Evolutionary conservation across 495 filamentous ascomycete genomes (phyloP), one percentile per base, ranked within the genome.

Genomic region (Aspergillus ostianus): DNA sequence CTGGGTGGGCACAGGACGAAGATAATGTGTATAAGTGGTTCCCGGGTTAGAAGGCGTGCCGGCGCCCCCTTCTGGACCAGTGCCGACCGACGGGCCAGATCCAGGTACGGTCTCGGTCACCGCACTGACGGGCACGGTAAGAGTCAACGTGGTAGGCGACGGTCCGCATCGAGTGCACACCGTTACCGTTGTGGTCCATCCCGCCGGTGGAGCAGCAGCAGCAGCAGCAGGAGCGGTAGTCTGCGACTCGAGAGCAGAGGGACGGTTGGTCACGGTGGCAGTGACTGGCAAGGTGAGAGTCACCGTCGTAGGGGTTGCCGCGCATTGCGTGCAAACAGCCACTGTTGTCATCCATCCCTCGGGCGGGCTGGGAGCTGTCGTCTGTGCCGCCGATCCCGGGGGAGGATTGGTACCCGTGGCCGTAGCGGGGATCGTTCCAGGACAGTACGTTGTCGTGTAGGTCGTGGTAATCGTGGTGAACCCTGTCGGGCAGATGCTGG

Each of bases 281-380:
- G 60, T 30, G 44, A 51, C 55, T 27, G 77, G 77, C 47, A 73
- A 52, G 44, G 78, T 82, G 47, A 80, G 65, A n/a, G 74, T 80
- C 59, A 77, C 72, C 12, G 74, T 70, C 2, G 71, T 71, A 0
- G 75, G 70, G 5, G 70, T 74, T 13, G 74, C 64, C 19, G 66
- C 75, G 57, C 78, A 81, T 13, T 73, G 66, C 6, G 69, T 75
- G 74, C 79, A 82, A 41, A 76, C 73, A 30, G 71, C 74, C 18
- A 73, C 75, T 12, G 74, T 80, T 9, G 73, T 75, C 47, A 71
- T 76, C 73, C 78, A 80, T 57, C 77, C 77, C 50, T 74, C 69
- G 1, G 76, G 75, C 4, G 76, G 64, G 23, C 66, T 61, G 2
- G 62, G 59, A 21, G 61, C 60, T 21, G 63, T 63, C 10, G 60